Conservation (phyloP, 371 early-diverging fungal genomes). For the Zancudomyces culisetae region DNA sequence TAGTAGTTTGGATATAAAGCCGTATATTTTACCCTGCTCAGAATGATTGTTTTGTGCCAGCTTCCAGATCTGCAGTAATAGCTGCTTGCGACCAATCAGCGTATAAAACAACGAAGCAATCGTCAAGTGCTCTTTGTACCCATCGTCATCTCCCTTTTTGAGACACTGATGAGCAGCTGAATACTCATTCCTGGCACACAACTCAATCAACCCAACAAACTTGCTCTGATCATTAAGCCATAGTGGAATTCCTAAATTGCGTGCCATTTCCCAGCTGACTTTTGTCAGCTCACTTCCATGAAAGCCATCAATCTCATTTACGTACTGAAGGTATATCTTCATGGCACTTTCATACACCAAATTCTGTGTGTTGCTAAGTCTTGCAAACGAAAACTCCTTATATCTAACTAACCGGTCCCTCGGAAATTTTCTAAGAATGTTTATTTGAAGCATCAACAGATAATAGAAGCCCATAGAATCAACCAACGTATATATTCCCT, state of each 20-base stretch:
- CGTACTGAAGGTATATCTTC: background rate
- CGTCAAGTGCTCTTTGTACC: background rate
- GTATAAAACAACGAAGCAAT: background rate
- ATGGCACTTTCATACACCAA: background rate
- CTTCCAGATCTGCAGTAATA: slow-evolving; percentile 49
- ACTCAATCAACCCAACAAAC: background rate
- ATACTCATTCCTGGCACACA: background rate
- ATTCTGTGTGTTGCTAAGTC: background rate
- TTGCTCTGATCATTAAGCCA: background rate
- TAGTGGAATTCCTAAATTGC: slow-evolving; percentile 1
- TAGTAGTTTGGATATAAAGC: too few species aligned
- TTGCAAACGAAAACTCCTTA: background rate
- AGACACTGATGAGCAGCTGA: too few species aligned
- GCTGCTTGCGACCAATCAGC: background rate
- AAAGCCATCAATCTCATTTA: background rate
- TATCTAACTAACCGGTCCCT: background rate
- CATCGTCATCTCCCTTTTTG: too few species aligned
- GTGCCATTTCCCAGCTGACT: background rate
- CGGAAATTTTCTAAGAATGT: background rate
- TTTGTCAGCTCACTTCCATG: too few species aligned
- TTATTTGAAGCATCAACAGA: background rate
- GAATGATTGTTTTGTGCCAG: slow-evolving; percentile 49
- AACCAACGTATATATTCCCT: background rate
- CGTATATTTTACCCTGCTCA: slow-evolving; percentile 76
- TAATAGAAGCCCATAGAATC: background rate